Evolutionary conservation across 139 green algal genomes (phyloP), one percentile per base, ranked within the genome.

Genomic region (Haematococcus lacustris): DNA sequence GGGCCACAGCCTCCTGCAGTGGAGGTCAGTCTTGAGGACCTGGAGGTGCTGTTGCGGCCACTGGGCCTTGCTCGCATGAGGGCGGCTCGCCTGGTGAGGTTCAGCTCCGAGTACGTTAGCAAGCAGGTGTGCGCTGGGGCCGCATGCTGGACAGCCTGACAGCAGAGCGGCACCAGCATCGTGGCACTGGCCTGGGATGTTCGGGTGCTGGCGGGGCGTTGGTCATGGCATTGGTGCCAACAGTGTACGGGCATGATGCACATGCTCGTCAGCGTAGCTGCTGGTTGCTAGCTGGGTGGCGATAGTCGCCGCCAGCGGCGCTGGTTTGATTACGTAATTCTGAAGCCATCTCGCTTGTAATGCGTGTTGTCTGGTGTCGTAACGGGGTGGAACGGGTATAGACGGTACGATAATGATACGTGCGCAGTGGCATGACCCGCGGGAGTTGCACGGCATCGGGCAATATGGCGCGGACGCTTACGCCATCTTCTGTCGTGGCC

Each of bases 381-480:
- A n/a, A n/a, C n/a, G n/a, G n/a, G n/a, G n/a, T n/a, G n/a, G n/a
- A n/a, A n/a, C n/a, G n/a, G n/a, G n/a, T n/a, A n/a, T n/a, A n/a
- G n/a, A n/a, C n/a, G n/a, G n/a, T n/a, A n/a, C n/a, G n/a, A n/a
- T n/a, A n/a, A n/a, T n/a, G n/a, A n/a, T n/a, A n/a, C n/a, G n/a
- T 70, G 38, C 71, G 70, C 83, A 94, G 78, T 98, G 93, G 93
- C 66, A 28, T 9, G 75, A 90, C 65, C 87, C 91, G 26, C 82
- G 65, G 1, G 74, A 97, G 85, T 88, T 98, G 53, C 88, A 88
- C 47, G 88, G 84, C 39, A 83, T 96, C 17, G 92, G 92, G 2
- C 76, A 90, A 70, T 98, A 98, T 50, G 94, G 82, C 0, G 83
- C 89, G 9, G 93, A 97, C 51, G 93, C 93, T 0, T 96, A 97